phyloP scores from a whole-genome alignment of 495 filamentous ascomycete species.

The Cryomyces minteri region DNA sequence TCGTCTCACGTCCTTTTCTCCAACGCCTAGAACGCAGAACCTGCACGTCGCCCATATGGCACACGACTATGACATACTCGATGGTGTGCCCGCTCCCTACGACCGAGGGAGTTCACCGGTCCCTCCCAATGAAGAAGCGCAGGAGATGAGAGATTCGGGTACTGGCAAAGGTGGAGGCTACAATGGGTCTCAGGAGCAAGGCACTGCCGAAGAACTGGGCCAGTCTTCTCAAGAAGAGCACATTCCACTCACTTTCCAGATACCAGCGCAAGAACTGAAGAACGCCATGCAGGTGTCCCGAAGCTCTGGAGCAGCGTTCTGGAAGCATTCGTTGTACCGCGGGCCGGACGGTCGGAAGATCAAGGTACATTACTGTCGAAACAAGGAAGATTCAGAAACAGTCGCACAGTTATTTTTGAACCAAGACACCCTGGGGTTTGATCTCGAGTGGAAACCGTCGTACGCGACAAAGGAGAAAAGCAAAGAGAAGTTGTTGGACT shows the following conservation, averaged over 20 bases:
- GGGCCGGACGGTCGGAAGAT: conserved; percentile 11
- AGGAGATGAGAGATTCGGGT: no score
- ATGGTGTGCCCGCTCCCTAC: no score
- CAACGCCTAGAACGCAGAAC: no score
- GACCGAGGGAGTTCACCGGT: no score
- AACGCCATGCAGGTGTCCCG: conserved; percentile 11
- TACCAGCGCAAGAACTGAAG: conserved; percentile 5
- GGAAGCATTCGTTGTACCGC: conserved; percentile 16
- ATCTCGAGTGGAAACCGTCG: conserved; percentile 19
- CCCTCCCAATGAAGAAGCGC: no score
- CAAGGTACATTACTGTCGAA: conserved; percentile 16
- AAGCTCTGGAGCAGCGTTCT: conserved; percentile 10
- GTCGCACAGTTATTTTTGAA: conserved; percentile 15
- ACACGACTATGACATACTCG: no score
- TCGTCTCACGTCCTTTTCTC: no score
- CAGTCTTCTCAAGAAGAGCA: background rate
- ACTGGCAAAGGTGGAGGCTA: no score
- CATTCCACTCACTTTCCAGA: conserved; percentile 9
- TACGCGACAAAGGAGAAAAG: background rate
- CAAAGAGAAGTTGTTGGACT: background rate
- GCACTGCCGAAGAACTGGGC: no score
- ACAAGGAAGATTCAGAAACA: conserved; percentile 10
- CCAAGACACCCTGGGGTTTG: conserved; percentile 20
- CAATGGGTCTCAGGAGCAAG: no score
- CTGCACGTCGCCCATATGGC: no score